phyloP scores from a whole-genome alignment of 225 moss, liverwort and hornwort species.

The Polytrichum formosum region DNA sequence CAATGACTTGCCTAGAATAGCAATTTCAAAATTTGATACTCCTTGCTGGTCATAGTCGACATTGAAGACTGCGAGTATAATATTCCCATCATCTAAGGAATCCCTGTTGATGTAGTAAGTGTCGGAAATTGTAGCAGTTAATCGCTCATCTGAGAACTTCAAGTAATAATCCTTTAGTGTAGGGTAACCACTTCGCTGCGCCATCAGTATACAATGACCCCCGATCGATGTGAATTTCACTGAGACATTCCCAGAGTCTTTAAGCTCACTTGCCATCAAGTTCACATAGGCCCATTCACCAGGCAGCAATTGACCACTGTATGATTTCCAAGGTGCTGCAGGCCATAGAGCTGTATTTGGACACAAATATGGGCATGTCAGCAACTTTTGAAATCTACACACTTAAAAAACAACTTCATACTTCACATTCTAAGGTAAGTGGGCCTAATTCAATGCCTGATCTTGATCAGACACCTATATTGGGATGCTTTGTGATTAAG shows the following conservation, averaged over 20 bases:
- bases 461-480: no score
- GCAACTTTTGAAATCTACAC: no score
- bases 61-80: slow-evolving; percentile 51
- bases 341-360: slow-evolving; percentile 31
- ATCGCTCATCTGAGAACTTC: slow-evolving; percentile 38
- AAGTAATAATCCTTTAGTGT: slow-evolving; percentile 35
- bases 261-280: slow-evolving; percentile 14
- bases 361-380: background rate
- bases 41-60: slow-evolving; percentile 40
- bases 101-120: slow-evolving; percentile 23
- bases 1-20: slow-evolving; percentile 22
- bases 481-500: no score
- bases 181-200: slow-evolving; percentile 33
- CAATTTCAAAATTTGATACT: slow-evolving; percentile 36
- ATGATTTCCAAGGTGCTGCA: slow-evolving; percentile 14
- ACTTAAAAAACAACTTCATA: no score
- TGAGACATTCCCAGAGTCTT: slow-evolving; percentile 13
- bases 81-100: slow-evolving; percentile 15
- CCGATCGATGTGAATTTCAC: slow-evolving; percentile 26
- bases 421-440: no score
- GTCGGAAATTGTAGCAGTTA: slow-evolving; percentile 25
- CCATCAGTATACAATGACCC: slow-evolving; percentile 42
- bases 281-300: slow-evolving; percentile 49
- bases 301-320: slow-evolving; percentile 30
- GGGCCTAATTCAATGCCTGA: no score